phyloP scores from a whole-genome alignment of 2,329 filamentous ascomycete genomes.

The Chrysosphaeria jannelii region DNA sequence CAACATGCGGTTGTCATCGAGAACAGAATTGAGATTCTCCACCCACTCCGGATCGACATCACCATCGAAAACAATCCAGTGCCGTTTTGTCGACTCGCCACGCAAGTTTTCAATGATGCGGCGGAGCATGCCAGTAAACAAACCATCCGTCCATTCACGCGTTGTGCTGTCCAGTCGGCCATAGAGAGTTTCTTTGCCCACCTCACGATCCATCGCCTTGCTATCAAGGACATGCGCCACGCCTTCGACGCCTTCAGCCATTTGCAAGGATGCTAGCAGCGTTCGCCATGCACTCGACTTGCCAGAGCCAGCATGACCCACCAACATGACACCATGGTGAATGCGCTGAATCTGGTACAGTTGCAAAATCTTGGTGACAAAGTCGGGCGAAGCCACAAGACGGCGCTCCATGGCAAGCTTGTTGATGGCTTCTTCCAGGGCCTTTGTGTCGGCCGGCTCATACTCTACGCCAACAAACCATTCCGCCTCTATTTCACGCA shows the following conservation, averaged over 20 bases:
- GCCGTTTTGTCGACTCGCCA: conserved; percentile 83
- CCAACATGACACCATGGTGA: conserved; percentile 99
- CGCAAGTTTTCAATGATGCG: conserved; percentile 98
- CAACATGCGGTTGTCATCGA: conserved; percentile 95
- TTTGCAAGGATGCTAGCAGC: conserved; percentile 67
- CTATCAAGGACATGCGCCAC: conserved; percentile 95
- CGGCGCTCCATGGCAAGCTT: conserved; percentile 61
- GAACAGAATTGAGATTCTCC: conserved; percentile 95
- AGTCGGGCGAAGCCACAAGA: conserved; percentile 69
- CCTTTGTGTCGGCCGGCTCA: conserved; percentile 57
- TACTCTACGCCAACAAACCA: conserved; percentile 89
- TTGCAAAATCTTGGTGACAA: conserved; percentile 94
- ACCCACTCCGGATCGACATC: conserved; percentile 99
- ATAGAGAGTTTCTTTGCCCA: conserved; percentile 93
- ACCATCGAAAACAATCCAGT: conserved; percentile 98
- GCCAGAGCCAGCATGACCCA: conserved; percentile 86
- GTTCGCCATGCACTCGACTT: conserved; percentile 92
- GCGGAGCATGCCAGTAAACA: conserved; percentile 89
- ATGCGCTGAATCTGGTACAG: conserved; percentile 94
- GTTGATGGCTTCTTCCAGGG: conserved; percentile 53
- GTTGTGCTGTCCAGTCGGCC: conserved; percentile 90
- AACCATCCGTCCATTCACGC: conserved; percentile 91
- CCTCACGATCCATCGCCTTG: conserved; percentile 99
- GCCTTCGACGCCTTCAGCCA: conserved; percentile 72
- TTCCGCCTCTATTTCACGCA: conserved; percentile 53